Evolutionary conservation across 1,284 basidiomycete genomes (phyloP).

Genomic region (Boletus semigastroideus): DNA sequence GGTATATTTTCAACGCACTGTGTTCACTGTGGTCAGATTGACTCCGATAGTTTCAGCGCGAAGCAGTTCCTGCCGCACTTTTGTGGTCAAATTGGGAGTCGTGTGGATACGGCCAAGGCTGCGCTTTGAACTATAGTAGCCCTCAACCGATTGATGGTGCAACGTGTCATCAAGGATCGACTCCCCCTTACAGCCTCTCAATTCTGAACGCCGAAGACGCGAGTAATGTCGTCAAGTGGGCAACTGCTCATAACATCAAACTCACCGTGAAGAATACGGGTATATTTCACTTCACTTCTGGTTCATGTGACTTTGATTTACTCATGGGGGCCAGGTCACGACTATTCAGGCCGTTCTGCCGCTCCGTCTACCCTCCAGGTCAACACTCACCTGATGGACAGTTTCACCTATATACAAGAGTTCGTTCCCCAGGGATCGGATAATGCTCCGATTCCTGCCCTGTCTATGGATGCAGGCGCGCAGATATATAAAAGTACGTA

Average conservation of each 20-base stretch:
- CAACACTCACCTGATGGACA: constrained; percentile 18
- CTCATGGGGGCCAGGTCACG: constrained; percentile 17
- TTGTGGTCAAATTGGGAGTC: constrained; percentile 27
- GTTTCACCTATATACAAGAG: constrained; percentile 16
- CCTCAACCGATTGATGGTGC: constrained; percentile 16
- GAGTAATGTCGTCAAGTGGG: constrained; percentile 22
- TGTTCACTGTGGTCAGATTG: not conserved
- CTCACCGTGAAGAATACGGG: constrained; percentile 28
- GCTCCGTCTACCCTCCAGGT: constrained; percentile 25
- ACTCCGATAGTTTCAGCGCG: constrained; percentile 11
- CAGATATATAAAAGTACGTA: constrained; percentile 17
- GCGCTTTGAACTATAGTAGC: constrained; percentile 16
- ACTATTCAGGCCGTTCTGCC: constrained; percentile 23
- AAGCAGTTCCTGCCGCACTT: constrained; percentile 14
- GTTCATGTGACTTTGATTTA: too few relatives aligned
- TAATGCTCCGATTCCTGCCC: constrained; percentile 14
- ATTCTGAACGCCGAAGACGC: constrained; percentile 22
- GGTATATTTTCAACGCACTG: not conserved
- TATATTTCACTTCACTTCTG: constrained; percentile 1
- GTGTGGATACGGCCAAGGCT: constrained; percentile 19
- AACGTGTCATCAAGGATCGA: constrained; percentile 22
- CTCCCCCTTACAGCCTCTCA: constrained; percentile 17
- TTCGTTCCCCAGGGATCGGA: constrained; percentile 24
- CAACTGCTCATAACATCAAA: constrained; percentile 22
- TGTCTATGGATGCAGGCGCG: constrained; percentile 19